Evolutionary conservation across 2,329 filamentous ascomycete species (phyloP).

Genomic region (Scedosporium apiospermum): DNA sequence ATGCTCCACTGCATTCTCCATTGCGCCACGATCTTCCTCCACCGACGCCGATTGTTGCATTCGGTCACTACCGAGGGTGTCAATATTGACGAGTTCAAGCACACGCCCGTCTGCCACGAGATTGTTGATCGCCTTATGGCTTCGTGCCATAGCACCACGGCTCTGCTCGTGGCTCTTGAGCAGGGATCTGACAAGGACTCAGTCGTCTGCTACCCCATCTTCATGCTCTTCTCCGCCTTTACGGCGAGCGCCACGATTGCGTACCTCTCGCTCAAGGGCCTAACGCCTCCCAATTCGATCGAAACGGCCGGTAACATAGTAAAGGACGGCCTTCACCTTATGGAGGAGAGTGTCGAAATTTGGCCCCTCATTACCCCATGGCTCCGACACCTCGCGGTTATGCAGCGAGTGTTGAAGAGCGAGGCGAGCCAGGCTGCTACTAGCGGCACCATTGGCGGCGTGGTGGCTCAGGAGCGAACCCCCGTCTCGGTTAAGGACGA

Average conservation of each 20-base stretch:
- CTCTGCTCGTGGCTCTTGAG: slow-evolving; percentile 45
- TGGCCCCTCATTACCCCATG: slow-evolving; percentile 52
- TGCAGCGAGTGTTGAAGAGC: slow-evolving; percentile 51
- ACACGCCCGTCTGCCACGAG: slow-evolving; percentile 38
- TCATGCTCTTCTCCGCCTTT: slow-evolving; percentile 55
- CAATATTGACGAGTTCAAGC: slow-evolving; percentile 43
- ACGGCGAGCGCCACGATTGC: slow-evolving; percentile 52
- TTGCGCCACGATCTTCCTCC: slow-evolving; percentile 51
- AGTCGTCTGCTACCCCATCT: slow-evolving; percentile 51
- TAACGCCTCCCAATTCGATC: slow-evolving; percentile 45
- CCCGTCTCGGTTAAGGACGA: slow-evolving; percentile 41
- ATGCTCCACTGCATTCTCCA: slow-evolving; percentile 54
- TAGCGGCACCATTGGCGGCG: slow-evolving; percentile 13
- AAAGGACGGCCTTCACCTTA: slow-evolving; percentile 47
- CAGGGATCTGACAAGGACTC: slow-evolving; percentile 46
- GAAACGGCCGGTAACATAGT: slow-evolving; percentile 50
- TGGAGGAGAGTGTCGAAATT: slow-evolving; percentile 48
- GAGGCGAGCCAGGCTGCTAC: slow-evolving; percentile 30
- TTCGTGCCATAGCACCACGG: slow-evolving; percentile 49
- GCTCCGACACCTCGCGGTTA: slow-evolving; percentile 50
- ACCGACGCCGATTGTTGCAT: slow-evolving; percentile 49
- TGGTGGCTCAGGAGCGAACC: slow-evolving; percentile 15
- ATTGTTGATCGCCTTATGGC: slow-evolving; percentile 48
- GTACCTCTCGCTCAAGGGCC: slow-evolving; percentile 51
- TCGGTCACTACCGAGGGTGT: slow-evolving; percentile 44